Percentiles rank a stretch among this genome's conserved stretches.
Conservation (phyloP, 257 asterid species). For the Lavandula angustifolia region DNA sequence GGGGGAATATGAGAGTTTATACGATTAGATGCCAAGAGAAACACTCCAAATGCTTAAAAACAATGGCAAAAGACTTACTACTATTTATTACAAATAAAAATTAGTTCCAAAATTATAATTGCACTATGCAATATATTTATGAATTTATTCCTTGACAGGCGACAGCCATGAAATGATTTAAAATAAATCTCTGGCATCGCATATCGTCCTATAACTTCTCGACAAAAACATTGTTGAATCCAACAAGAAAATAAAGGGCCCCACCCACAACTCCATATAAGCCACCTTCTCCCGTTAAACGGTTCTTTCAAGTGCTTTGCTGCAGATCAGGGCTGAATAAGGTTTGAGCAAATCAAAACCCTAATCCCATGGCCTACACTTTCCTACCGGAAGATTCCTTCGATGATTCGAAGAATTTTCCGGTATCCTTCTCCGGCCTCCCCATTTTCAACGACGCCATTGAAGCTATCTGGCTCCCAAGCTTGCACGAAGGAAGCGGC, state of each 20-base stretch:
- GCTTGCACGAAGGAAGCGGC: conserved; percentile 39
- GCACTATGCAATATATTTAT: conserved; percentile 30
- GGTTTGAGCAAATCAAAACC: background rate
- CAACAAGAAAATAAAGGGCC: conserved; percentile 38
- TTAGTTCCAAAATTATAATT: conserved; percentile 23
- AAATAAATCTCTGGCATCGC: background rate
- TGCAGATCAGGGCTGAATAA: conserved; percentile 25
- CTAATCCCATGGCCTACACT: conserved; percentile 41
- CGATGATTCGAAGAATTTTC: conserved; percentile 28
- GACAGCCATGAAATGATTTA: conserved; percentile 26
- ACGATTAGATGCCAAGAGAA: conserved; percentile 26
- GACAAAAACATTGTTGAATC: conserved; percentile 38
- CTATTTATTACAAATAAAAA: background rate
- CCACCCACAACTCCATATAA: conserved; percentile 33
- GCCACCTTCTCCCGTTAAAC: conserved; percentile 34
- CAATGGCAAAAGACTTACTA: conserved; percentile 5
- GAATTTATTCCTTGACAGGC: conserved; percentile 28
- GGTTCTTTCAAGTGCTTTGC: conserved; percentile 67
- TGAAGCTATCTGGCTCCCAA: conserved; percentile 41
- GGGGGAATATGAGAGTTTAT: conserved; percentile 18
- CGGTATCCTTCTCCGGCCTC: conserved; percentile 25
- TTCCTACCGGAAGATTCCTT: conserved; percentile 39
- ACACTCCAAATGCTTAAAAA: conserved; percentile 16
- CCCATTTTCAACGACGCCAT: conserved; percentile 37
- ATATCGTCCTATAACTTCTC: background rate